These are phyloP conservation scores for Populus hybrid DNA, from an alignment of 441 rosid species.

Conservation along the genomic window DNA sequence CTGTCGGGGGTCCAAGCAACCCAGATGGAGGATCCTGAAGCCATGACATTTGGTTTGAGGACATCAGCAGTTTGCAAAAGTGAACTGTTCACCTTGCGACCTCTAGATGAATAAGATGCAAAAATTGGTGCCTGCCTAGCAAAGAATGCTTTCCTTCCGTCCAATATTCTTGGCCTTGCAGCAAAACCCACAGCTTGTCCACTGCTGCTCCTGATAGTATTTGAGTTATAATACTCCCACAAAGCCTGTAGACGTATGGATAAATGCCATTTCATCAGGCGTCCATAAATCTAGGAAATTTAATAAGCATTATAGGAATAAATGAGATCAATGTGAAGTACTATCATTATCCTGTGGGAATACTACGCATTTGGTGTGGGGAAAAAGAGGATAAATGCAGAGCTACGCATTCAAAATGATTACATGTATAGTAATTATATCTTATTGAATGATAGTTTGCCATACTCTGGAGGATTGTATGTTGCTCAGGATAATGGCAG, in stretches of 20 bases:
- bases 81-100: constrained; percentile 79
- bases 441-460: neutral
- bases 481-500: constrained; percentile 46
- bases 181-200: constrained; percentile 50
- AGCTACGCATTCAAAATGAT: too few relatives aligned
- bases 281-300: neutral
- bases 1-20: constrained; percentile 89
- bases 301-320: neutral
- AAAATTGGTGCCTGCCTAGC: constrained; percentile 65
- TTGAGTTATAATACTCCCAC: constrained; percentile 44
- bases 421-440: neutral
- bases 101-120: constrained; percentile 89
- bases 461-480: constrained; percentile 40
- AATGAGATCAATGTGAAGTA: neutral
- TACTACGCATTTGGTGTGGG: too few relatives aligned
- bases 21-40: constrained; percentile 90
- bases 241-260: constrained; percentile 31
- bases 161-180: constrained; percentile 61
- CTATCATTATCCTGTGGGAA: neutral
- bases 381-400: too few relatives aligned
- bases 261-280: neutral
- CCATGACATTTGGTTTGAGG: constrained; percentile 79
- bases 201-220: constrained; percentile 35
- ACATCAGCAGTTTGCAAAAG: constrained; percentile 62
- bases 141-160: constrained; percentile 69